A percentile compares a stretch with the other conserved stretches of the same genome.
These are phyloP conservation scores for Tranzscheliella williamsii DNA, from an alignment of 1,284 basidiomycete species.

Conservation along the genomic window DNA sequence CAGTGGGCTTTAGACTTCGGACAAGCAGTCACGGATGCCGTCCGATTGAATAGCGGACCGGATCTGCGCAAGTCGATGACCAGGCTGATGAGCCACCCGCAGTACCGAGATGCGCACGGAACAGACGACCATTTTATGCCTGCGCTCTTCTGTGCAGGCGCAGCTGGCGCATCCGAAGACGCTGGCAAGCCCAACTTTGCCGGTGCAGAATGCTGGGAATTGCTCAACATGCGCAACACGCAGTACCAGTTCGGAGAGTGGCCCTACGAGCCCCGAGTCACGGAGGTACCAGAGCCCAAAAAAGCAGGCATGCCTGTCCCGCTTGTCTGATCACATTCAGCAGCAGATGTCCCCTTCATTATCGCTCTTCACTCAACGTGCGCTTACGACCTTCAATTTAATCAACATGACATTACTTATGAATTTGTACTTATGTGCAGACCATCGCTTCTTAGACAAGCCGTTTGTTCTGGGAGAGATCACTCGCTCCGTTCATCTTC, in stretches of 20 bases:
- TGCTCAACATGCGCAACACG: slow-evolving; percentile 45
- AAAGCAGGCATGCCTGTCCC: no score
- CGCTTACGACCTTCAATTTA: no score
- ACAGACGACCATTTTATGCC: slow-evolving; percentile 52
- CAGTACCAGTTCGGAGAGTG: no score
- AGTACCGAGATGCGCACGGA: slow-evolving; percentile 50
- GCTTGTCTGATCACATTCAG: no score
- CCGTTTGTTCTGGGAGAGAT: no score
- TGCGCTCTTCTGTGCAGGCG: slow-evolving; percentile 43
- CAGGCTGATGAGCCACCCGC: slow-evolving; percentile 47
- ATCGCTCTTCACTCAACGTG: no score
- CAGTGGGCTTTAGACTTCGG: slow-evolving; percentile 53
- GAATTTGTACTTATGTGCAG: no score
- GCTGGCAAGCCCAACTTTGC: slow-evolving; percentile 38
- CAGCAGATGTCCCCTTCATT: no score
- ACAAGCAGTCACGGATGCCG: slow-evolving; percentile 34
- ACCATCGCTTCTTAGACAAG: no score
- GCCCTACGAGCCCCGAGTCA: background rate
- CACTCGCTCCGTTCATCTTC: no score
- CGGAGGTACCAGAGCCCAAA: no score
- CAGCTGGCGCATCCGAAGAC: slow-evolving; percentile 41
- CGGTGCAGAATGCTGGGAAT: slow-evolving; percentile 51
- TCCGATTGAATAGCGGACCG: slow-evolving; percentile 40
- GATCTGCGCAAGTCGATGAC: slow-evolving; percentile 32
- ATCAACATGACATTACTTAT: no score